These are phyloP conservation scores for Amniculicola lignicola DNA, from an alignment of 495 filamentous ascomycete species.

Conservation along the genomic window DNA sequence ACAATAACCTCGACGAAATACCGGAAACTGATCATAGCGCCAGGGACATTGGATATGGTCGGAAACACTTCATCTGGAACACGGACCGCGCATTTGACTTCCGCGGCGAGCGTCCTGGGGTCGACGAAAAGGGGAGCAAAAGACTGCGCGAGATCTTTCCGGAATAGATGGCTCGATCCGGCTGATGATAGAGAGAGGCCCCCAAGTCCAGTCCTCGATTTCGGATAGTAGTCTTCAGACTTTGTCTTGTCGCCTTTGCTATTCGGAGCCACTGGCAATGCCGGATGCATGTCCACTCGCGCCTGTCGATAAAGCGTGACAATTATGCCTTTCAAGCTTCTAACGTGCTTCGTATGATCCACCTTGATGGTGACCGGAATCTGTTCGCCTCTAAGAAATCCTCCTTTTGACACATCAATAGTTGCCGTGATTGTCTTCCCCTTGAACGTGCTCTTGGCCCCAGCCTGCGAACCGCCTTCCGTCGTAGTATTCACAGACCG, in stretches of 20 bases:
- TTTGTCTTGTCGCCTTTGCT: constrained; percentile 62
- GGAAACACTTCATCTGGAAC: constrained; percentile 90
- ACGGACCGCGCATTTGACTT: constrained; percentile 74
- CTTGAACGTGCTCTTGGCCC: constrained; percentile 9
- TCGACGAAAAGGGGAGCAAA: constrained; percentile 84
- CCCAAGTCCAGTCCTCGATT: constrained; percentile 65
- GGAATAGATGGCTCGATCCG: constrained; percentile 79
- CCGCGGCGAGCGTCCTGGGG: constrained; percentile 68
- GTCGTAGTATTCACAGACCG: constrained; percentile 30
- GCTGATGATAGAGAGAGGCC: constrained; percentile 78
- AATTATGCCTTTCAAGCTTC: constrained; percentile 87
- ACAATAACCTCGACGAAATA: constrained; percentile 91
- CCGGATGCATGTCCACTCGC: constrained; percentile 82
- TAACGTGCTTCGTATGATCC: constrained; percentile 80
- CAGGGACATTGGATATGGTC: constrained; percentile 83
- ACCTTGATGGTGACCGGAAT: constrained; percentile 77
- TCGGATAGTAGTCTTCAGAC: constrained; percentile 83
- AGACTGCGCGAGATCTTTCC: constrained; percentile 87
- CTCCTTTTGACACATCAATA: constrained; percentile 76
- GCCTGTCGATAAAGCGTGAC: constrained; percentile 89
- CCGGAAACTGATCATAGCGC: constrained; percentile 87
- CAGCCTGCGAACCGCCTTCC: background rate
- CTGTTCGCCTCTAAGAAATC: constrained; percentile 81
- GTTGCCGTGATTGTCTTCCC: constrained; percentile 78
- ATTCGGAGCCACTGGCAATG: constrained; percentile 58